Evolutionary conservation across 2,329 filamentous ascomycete genomes (phyloP), one percentile per base, ranked within the genome.

Genomic region (Eutypa lata): DNA sequence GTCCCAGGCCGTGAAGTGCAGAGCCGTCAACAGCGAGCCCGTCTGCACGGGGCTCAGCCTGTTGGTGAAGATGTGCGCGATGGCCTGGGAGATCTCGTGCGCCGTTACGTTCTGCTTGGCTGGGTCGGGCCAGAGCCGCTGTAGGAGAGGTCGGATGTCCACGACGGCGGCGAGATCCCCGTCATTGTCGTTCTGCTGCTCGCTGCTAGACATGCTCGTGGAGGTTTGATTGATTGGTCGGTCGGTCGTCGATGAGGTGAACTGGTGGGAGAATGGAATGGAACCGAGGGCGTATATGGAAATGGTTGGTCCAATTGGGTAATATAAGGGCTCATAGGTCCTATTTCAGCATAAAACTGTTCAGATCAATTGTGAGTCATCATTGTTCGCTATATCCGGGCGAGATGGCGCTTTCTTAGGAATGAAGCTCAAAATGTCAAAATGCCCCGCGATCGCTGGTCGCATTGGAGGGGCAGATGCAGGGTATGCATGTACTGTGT

Each of bases 1-100:
- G 71, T 97, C 94, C 70, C 91, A 83, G 53, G 87, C 86, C 2
- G 91, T 96, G 61, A 96, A 97, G 74, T 97, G 93, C 45, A 99
- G 79, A 51, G 91, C 89, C 66, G 94, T 97, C 49, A 97, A 79
- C 52, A 99, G 79, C 38, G 92, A 89, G 50, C 90, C 89, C 1
- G 89, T 89, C 70, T 97, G 94, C 8, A 92, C 89, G 38, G 90
- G 87, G n/a, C 90, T 93, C 18, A 97, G 79, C 60, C 86, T 84
- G 73, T 97, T 88, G 53, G 91, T 92, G 72, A 97, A 97, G 68
- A 97, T 95, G 66, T 93, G 80, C 4, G 90, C 87, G 62, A 97
- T 87, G 50, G 93, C 92, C n/a, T 87, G 80, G 54, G 93, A 91
- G 68, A 99, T 94, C 69, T 97, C 91, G 48, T 83, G 77, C 13